Evolutionary conservation across 2,329 filamentous ascomycete genomes (phyloP).

Genomic region (Didymella keratinophila): DNA sequence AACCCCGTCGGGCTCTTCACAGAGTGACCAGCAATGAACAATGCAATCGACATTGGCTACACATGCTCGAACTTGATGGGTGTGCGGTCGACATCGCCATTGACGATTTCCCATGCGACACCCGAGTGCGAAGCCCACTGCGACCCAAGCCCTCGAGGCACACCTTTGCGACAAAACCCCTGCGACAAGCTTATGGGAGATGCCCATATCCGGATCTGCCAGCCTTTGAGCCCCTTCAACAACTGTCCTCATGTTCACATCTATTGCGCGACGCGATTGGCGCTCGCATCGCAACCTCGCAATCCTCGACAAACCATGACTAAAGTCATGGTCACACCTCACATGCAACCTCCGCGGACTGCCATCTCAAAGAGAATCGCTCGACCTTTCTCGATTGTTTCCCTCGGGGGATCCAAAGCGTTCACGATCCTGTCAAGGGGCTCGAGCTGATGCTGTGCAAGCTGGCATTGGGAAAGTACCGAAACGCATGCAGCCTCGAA

Average conservation of each 20-base stretch:
- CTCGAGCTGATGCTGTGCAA: not conserved
- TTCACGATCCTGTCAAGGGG: not conserved
- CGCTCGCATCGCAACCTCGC: not conserved
- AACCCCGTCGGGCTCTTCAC: slow-evolving; percentile 11
- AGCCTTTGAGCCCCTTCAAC: not conserved
- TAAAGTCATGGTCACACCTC: not conserved
- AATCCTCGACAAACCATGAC: not conserved
- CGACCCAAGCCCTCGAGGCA: slow-evolving; percentile 4
- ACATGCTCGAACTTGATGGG: slow-evolving; percentile 7
- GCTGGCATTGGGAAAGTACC: not conserved
- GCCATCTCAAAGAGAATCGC: not conserved
- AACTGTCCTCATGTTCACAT: not conserved
- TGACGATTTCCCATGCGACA: slow-evolving; percentile 1
- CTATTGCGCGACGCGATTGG: not conserved
- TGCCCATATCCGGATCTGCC: not conserved
- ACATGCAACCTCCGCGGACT: not conserved
- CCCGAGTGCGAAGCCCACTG: slow-evolving; percentile 6
- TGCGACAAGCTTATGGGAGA: slow-evolving; percentile 2
- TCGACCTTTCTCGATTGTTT: not conserved
- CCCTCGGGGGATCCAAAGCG: not conserved
- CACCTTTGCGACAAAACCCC: slow-evolving; percentile 15
- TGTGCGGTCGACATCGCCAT: not conserved
- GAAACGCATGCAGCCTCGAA: not conserved
- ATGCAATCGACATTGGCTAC: slow-evolving; percentile 17
- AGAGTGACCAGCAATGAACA: slow-evolving; percentile 11